Evolutionary conservation across 192 early-diverging fungal genomes (phyloP).

Genomic region (Backusella morwellensis): DNA sequence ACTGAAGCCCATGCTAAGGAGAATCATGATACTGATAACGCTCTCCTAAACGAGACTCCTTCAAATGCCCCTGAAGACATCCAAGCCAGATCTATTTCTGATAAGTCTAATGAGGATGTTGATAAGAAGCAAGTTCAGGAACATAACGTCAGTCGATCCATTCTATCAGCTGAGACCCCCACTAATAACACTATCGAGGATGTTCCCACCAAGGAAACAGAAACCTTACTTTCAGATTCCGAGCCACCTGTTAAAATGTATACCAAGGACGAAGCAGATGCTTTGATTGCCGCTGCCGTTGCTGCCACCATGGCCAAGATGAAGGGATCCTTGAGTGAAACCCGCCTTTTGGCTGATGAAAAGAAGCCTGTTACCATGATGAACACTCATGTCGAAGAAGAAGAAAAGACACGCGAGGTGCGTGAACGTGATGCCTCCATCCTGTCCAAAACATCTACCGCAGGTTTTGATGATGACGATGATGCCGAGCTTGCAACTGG

Average conservation of each 20-base stretch:
- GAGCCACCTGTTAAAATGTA: neutral
- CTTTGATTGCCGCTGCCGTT: constrained; percentile 24
- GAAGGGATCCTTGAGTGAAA: neutral
- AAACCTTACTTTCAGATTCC: neutral
- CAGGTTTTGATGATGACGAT: neutral
- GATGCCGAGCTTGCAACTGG: neutral
- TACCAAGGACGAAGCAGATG: constrained; percentile 20
- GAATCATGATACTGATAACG: neutral
- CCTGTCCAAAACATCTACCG: neutral
- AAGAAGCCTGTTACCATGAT: neutral
- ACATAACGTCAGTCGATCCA: neutral
- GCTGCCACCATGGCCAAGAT: constrained; percentile 21
- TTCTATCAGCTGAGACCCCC: neutral
- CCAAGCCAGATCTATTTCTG: neutral
- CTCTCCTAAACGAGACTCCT: neutral
- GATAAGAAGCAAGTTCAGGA: neutral
- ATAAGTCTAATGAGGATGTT: neutral
- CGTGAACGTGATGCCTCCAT: neutral
- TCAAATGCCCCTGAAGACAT: neutral
- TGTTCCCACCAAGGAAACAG: neutral
- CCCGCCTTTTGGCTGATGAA: neutral
- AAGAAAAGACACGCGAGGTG: neutral
- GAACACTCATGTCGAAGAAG: neutral
- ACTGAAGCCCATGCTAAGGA: no score
- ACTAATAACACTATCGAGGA: neutral